Base-by-base conservation (phyloP, 2,329 filamentous ascomycete genomes). In the Verticillium nonalfalfae region DNA sequence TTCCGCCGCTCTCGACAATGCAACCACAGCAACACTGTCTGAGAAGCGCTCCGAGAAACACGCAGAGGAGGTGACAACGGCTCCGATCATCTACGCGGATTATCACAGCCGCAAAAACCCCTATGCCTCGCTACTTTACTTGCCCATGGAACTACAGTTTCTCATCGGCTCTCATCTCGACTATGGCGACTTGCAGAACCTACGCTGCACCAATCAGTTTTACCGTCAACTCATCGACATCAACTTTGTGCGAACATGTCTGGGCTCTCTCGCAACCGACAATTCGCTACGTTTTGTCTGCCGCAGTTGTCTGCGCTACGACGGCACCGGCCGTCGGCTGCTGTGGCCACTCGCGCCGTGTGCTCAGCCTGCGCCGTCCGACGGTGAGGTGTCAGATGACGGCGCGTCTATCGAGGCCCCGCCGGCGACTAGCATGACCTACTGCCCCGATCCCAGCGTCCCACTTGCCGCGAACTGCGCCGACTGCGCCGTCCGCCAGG, bases 121-220 rank as follows among this genome's bases (percentile, higher is more conserved):
- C 15, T 59, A 59, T 59, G 58, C 58, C 4, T 59, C 58, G 33
- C 58, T 59, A 9, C 58, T 59, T 34, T 59, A 68, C 33, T 70
- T 81, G 0, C 78, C 79, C 4, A 68, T 69, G 7, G 79, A 81
- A 66, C 65, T 81, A 6, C 76, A 79, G 59, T 67, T 79, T 54
- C 67, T 74, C 65, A 72, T 80, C 50, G 66, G 79, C n/a, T 64
- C 68, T 26, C 66, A 75, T 26, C 74, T 80, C 59, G 71, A 71
- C 60, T 79, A 80, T 60, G 77, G 74, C 45, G 75, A 79, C 64
- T 71, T 81, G 18, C 73, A 78, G 64, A 71, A 72, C 15, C 69
- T 81, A 15, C 74, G 79, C 11, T 71, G 73, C 33, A 78, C 77
- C 10, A 79, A 74, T 66, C 73, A 68, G 45, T 69, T 70, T 62